These are phyloP conservation scores for Trichocomaceae sp. DNA, from an alignment of 2,329 filamentous ascomycete genomes.

Conservation along the genomic window DNA sequence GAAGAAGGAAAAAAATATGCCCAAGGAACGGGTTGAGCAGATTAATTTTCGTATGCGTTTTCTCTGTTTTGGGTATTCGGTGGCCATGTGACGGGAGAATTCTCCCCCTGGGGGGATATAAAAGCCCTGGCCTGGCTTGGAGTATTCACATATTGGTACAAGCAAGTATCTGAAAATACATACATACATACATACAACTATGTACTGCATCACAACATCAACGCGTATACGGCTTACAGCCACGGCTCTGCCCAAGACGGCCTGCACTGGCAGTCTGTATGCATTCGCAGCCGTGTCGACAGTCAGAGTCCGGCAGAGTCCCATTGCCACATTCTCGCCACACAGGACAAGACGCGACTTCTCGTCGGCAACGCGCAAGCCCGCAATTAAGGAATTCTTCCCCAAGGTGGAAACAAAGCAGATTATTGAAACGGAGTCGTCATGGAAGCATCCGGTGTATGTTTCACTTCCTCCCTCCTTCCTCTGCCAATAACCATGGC, in stretches of 20 bases:
- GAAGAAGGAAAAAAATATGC: neutral
- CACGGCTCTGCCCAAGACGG: constrained; percentile 20
- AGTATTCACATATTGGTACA: neutral
- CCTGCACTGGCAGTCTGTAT: constrained; percentile 10
- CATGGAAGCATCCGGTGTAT: constrained; percentile 60
- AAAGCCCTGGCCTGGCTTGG: neutral
- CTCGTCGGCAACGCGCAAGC: constrained; percentile 29
- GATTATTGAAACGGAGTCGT: constrained; percentile 57
- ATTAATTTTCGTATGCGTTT: neutral
- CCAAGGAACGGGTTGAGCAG: neutral
- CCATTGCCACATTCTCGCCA: constrained; percentile 15
- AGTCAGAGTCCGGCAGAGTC: constrained; percentile 20
- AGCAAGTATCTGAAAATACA: neutral
- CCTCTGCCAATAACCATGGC: neutral
- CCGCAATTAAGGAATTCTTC: constrained; percentile 48
- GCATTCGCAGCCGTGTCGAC: constrained; percentile 19
- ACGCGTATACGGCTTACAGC: constrained; percentile 24
- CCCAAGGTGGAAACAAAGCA: constrained; percentile 51
- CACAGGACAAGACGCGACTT: constrained; percentile 3
- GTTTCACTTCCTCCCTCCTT: neutral
- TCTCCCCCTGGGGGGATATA: neutral
- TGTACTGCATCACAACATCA: constrained; percentile 22
- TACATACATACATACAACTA: neutral
- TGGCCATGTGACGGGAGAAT: neutral
- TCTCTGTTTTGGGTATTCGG: too few relatives aligned